A percentile compares a stretch with the other conserved stretches of the same genome.
Conservation (phyloP, 2,329 filamentous ascomycete genomes). For the Cryphonectria naterciae region DNA sequence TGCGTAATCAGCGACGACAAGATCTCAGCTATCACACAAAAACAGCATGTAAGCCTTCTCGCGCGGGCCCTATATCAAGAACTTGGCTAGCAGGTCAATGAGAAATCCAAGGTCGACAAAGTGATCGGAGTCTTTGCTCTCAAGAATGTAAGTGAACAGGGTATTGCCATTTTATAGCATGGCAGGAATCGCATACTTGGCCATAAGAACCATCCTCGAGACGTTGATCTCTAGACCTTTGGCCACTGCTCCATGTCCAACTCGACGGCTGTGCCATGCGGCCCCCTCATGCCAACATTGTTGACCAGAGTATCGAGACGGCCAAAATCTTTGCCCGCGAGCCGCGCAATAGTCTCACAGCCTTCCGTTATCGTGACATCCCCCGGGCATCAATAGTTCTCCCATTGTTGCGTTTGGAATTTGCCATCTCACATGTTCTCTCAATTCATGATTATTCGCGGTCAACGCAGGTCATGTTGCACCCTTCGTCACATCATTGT, state of each 20-base stretch:
- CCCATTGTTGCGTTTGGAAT: constrained; percentile 42
- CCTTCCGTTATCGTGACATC: constrained; percentile 53
- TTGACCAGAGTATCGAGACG: constrained; percentile 67
- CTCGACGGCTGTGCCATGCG: constrained; percentile 61
- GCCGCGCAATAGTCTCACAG: constrained; percentile 49
- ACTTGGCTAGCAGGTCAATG: not conserved
- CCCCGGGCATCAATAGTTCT: constrained; percentile 37
- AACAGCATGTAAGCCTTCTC: not conserved
- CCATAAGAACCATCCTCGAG: constrained; percentile 67
- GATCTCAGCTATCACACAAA: not conserved
- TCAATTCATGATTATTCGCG: constrained; percentile 52
- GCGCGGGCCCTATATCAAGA: not conserved
- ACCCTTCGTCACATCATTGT: constrained; percentile 50
- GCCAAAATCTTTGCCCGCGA: constrained; percentile 54
- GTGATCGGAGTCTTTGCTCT: not conserved
- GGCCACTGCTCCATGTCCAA: constrained; percentile 62
- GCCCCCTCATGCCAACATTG: constrained; percentile 65
- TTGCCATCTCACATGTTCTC: constrained; percentile 58
- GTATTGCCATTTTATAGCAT: constrained; percentile 57
- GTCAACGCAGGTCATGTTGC: constrained; percentile 63
- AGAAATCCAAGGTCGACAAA: not conserved
- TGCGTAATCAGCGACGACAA: not conserved
- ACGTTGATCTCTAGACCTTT: constrained; percentile 65
- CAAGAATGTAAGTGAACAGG: not conserved
- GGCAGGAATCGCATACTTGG: constrained; percentile 62